These are phyloP conservation scores for Aspergillus fumigatiaffinis DNA, from an alignment of 2,329 filamentous ascomycete species.

Conservation along the genomic window DNA sequence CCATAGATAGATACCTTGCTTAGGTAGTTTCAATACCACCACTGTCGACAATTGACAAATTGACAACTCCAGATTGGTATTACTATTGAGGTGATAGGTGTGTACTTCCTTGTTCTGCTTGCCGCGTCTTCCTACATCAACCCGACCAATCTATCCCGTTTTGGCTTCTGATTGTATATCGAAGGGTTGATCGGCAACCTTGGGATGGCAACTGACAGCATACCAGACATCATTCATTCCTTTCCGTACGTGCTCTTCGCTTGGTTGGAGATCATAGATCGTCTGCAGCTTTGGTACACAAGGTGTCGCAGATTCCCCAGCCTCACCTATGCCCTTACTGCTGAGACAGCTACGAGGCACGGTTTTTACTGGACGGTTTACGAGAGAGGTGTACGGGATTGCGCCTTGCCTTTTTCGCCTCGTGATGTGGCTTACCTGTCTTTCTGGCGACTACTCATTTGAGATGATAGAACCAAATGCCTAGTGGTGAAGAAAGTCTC, in stretches of 20 bases:
- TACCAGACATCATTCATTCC: neutral
- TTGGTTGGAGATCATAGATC: neutral
- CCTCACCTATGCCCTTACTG: neutral
- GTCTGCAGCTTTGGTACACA: neutral
- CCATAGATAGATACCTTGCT: neutral
- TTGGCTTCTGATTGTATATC: neutral
- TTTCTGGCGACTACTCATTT: neutral
- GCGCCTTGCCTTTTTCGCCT: neutral
- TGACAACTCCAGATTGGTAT: neutral
- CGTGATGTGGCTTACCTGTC: neutral
- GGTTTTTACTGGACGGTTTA: slow-evolving; percentile 2
- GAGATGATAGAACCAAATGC: neutral
- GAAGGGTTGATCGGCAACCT: neutral
- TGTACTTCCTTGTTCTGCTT: slow-evolving; percentile 1
- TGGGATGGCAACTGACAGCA: neutral
- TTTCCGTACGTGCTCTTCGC: neutral
- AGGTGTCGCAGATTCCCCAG: neutral
- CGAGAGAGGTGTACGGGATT: slow-evolving; percentile 2
- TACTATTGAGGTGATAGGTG: slow-evolving; percentile 5
- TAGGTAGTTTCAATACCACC: neutral
- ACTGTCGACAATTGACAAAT: neutral
- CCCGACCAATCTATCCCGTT: neutral
- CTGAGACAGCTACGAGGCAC: neutral
- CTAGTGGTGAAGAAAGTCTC: neutral
- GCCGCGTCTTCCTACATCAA: neutral